A percentile compares a stretch with the other conserved stretches of the same genome.
These are phyloP conservation scores for Fraxinus angustifolia DNA, from an alignment of 305 asterid species.

Conservation along the genomic window DNA sequence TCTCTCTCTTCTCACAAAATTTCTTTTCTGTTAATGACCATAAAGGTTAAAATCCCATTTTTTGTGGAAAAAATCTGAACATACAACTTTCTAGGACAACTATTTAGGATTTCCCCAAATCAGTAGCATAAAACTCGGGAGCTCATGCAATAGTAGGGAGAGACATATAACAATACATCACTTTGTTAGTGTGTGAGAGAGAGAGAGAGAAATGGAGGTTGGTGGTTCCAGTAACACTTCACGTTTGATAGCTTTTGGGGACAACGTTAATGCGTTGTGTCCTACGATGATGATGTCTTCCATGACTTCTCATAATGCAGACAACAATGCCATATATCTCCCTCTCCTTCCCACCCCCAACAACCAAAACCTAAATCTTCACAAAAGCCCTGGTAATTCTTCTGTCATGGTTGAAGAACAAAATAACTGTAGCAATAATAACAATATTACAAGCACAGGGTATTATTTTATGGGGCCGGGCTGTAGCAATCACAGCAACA, in stretches of 20 bases:
- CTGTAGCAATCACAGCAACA: neutral
- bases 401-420: conserved; percentile 30
- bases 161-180: neutral
- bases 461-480: conserved; percentile 60
- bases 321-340: neutral
- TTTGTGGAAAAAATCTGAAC: neutral
- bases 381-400: conserved; percentile 12
- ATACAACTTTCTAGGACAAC: neutral
- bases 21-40: neutral
- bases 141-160: neutral
- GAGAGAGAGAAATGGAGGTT: neutral
- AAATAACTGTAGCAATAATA: neutral
- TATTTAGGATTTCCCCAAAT: neutral
- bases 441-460: conserved; percentile 36
- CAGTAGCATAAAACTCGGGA: conserved; percentile 19
- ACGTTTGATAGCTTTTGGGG: neutral
- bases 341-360: neutral
- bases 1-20: no score
- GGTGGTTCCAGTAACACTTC: conserved; percentile 11
- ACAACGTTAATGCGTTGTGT: conserved; percentile 1
- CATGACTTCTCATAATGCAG: neutral
- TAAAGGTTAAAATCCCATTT: neutral
- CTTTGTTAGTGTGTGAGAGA: neutral
- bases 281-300: conserved; percentile 8
- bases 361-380: neutral